Evolutionary conservation across 176 grass and related monocot species (phyloP), one percentile per base, ranked within the genome.

Genomic region (Ampelocalamus luodianensis): DNA sequence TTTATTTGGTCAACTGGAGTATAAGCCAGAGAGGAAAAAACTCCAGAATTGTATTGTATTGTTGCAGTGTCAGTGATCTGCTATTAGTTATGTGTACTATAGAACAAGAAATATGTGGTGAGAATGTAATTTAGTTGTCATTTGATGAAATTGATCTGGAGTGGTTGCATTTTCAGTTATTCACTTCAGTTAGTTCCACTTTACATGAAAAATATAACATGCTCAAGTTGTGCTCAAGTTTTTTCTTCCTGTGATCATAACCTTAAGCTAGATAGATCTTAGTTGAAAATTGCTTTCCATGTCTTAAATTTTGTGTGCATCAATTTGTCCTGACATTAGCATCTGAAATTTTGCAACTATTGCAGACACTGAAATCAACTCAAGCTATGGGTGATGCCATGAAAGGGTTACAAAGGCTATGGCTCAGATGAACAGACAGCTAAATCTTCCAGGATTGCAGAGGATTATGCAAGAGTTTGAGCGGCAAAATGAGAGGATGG

Each of bases 381-480:
- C 92, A 94, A 89, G 90, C 89, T 10, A 94, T 94, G 89, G 92
- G 89, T 62, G 92, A 94, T 63, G 92, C 92, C 20, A 94, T 94
- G 92, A 94, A 94, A 71, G 92, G 3, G 92, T 94, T 83, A 94
- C 92, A 36, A 94, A 92, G 78, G 92, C 92, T 24, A 94, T 94
- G 92, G 83, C 62, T 38, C 87, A 94, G 90, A 94, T 94, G 92
- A 94, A 94, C 44, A 86, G 92, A 11, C 92, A 90, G 61, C 75
- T 94, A 86, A 94, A 94, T 82, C 72, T 94, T 11, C 89, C 92
- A 32, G 90, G 67, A 17, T 61, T 94, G 43, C 92, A 94, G 68
- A 90, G 50, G 77, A 94, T 94, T 74, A 92, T 94, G 92, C 87
- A 85, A 69, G 92, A 94, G 27, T 94, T 94, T 79, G 92, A 94